A percentile compares a stretch with the other conserved stretches of the same genome.
Conservation (phyloP, 306 rosid species). For the Canavalia ensiformis region DNA sequence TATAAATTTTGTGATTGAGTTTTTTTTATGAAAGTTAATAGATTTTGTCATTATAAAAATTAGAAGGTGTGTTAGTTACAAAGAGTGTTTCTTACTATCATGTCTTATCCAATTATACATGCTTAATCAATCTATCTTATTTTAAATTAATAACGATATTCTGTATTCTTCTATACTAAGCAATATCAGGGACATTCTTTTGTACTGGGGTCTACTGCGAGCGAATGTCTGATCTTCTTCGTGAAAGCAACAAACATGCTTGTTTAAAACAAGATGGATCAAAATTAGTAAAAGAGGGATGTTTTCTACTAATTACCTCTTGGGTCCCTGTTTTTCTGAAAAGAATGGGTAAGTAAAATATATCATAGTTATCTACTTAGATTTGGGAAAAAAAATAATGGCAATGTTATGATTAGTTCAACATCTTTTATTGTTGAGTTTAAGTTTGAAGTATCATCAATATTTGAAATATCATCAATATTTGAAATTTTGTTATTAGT, state of each 20-base stretch:
- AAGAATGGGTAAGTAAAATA: not conserved
- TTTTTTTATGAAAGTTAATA: too few species aligned
- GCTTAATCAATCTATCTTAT: not conserved
- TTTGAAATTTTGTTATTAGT: too few species aligned
- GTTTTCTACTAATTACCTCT: not conserved
- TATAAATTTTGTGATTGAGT: too few species aligned
- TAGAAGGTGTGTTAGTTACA: too few species aligned
- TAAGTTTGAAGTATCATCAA: too few species aligned
- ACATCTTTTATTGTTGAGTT: too few species aligned
- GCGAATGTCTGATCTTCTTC: slow-evolving; percentile 26
- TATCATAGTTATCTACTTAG: not conserved
- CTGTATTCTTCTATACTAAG: slow-evolving; percentile 7
- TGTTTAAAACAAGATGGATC: not conserved
- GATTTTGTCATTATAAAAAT: too few species aligned
- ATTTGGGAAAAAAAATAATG: too few species aligned
- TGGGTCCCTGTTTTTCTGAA: not conserved
- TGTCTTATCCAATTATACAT: not conserved
- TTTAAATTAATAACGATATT: not conserved
- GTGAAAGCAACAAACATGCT: slow-evolving; percentile 39
- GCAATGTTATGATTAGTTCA: too few species aligned
- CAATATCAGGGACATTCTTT: slow-evolving; percentile 6
- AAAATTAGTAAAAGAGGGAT: not conserved
- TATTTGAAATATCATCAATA: too few species aligned
- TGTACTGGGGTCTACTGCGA: slow-evolving; percentile 11
- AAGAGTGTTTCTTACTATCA: too few species aligned